Base-by-base conservation (phyloP, 805 yeast genomes). In the Saccharomycopsis lassenensis region DNA sequence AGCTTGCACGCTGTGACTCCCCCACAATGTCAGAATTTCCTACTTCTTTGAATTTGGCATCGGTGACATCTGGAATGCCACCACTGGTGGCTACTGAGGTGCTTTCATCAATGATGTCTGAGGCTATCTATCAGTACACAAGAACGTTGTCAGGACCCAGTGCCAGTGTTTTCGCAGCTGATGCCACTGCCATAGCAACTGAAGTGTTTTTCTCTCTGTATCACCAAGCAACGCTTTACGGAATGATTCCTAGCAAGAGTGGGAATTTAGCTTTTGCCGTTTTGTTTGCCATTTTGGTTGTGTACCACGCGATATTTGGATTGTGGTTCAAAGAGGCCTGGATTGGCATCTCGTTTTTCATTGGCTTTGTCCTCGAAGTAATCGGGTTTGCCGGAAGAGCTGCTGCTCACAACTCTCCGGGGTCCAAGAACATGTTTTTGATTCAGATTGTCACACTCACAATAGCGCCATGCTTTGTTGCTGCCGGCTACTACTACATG, bases 401-500 rank as follows among this genome's bases (percentile, higher is more conserved):
- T 1, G 45, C 68, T 37, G 63, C 77, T 2, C 62, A 66, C 14
- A 45, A 51, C 29, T 51, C 68, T 44, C 36, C 41, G 6, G 25
- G 44, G 11, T 49, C 57, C 24, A 44, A 56, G 27, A 53, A 64
- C 34, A 58, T 63, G 20, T 85, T 65, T 49, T 50, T 79, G 29
- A 56, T 76, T 48, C 93, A 85, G 54, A 68, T 78, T 44, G 68
- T 76, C 37, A 64, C 77, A 48, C 58, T 84, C 38, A 82, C 89
- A 0, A 56, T 85, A 32, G 89, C 84, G 0, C 95, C 95, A 0
- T 84, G 83, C 15, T 79, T 85, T 53, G 61, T 81, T 30, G 79
- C 82, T 82, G 95, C 81, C 3, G 94, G 89, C 1, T 63, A 85
- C 2, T 86, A 85, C 57, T 78, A 68, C 46, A 62, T 75, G 36